Base-by-base conservation (phyloP, 495 filamentous ascomycete species). In the Aspergillus olivimuriae region DNA sequence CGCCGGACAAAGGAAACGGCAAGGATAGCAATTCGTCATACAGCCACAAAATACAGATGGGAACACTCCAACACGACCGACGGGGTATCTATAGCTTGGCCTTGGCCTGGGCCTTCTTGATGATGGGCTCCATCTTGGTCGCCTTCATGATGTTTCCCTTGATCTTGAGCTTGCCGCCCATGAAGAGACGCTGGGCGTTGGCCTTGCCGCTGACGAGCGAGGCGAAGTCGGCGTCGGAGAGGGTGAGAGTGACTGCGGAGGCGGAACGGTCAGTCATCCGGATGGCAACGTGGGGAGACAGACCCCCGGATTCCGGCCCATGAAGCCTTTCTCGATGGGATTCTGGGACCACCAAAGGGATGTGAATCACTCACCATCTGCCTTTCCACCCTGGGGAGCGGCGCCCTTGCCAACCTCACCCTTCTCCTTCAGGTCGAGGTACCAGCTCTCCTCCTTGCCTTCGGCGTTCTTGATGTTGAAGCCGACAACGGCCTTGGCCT, bases 101-200 rank as follows among this genome's bases (percentile, higher is more conserved):
- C 73, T 86, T 89, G 48, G 74, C 78, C 63, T 84, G 82, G 46
- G 89, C 86, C 74, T 89, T 94, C 77, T 89, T 89, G 48, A 97
- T 70, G 59, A 96, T 81, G 41, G 89, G 88, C 65, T 95, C 88
- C 68, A 92, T 82, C 81, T 94, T 95, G 34, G 92, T 96, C 18
- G 92, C 92, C 80, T 94, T 94, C 94, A 97, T 97, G 37, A 98
- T 82, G 66, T 97, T 88, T 37, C 92, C 92, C 79, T 89, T 94
- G 58, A 97, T 80, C 83, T 96, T 98, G 58, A 98, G 75, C 75
- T 94, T 95, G 58, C 92, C 92, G 6, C 76, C 76, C 89, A 98
- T 96, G 73, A 97, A 98, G 44, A 98, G 66, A 55, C 82, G 81
- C 77, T 97, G 92, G 40, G 92, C 89, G 51, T 95, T 90, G 57